A percentile compares a stretch with the other conserved stretches of the same genome.
Conservation (phyloP, 257 asterid genomes). For the Pogostemon cablin region DNA sequence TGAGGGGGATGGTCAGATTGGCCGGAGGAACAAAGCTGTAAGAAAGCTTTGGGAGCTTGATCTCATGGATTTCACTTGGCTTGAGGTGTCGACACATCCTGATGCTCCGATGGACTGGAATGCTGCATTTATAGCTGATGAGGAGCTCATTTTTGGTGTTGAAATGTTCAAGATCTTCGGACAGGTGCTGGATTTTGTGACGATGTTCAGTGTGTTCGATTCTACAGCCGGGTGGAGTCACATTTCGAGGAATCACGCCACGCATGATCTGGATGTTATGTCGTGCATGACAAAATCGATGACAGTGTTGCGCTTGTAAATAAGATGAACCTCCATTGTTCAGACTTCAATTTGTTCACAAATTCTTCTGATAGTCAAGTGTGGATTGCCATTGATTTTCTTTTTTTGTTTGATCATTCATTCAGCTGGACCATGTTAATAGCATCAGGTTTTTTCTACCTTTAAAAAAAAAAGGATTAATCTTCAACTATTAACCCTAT, state of each 20-base stretch:
- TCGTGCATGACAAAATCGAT: constrained; percentile 88
- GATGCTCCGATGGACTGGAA: constrained; percentile 99
- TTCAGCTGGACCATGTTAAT: constrained; percentile 20
- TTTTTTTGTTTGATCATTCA: neutral
- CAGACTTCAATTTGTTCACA: constrained; percentile 6
- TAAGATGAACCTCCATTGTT: constrained; percentile 14
- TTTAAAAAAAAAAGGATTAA: no score
- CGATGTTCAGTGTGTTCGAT: constrained; percentile 54
- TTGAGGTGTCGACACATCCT: constrained; percentile 70
- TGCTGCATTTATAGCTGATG: constrained; percentile 82
- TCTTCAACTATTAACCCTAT: no score
- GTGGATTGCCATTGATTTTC: neutral
- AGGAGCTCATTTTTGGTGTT: constrained; percentile 65
- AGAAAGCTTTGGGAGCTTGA: constrained; percentile 96
- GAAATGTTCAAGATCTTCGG: constrained; percentile 99
- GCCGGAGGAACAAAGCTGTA: constrained; percentile 92
- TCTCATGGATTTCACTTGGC: constrained; percentile 56
- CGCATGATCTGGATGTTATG: constrained; percentile 77
- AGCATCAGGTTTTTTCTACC: constrained; percentile 19
- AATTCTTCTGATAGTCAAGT: neutral
- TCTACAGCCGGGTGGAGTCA: constrained; percentile 63
- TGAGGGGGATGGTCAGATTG: constrained; percentile 94
- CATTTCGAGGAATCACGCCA: constrained; percentile 68
- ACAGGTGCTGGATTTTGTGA: constrained; percentile 88
- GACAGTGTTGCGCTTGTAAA: constrained; percentile 76